Evolutionary conservation across 2,329 filamentous ascomycete genomes (phyloP), one percentile per base, ranked within the genome.

Genomic region (Westerdykella sp.): DNA sequence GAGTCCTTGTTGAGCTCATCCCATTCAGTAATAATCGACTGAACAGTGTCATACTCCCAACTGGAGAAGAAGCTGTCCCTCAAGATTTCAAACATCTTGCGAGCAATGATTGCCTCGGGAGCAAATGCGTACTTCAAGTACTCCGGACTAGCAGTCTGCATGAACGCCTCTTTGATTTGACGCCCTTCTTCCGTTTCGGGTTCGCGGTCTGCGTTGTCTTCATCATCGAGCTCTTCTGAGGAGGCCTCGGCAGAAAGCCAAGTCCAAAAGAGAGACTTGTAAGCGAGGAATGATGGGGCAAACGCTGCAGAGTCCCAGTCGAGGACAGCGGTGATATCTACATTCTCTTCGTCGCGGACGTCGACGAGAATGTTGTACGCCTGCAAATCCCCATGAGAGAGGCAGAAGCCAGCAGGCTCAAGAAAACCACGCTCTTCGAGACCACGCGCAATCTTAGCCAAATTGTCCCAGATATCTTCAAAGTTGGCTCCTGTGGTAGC

Each of bases 261-360:
- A 0, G 68, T 34, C 59, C 58, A 68, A 7, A 51, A 44, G 0
- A 65, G 65, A 0, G 64, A 56, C 7, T 45, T 34, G 34, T 62
- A 66, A 1, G 53, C 51, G 43, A 67, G 49, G 41, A 67, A 66
- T 7, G 47, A 45, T 0, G 65, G 64, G 0, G 50, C 63, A 23
- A 69, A 50, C 0, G 55, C 25, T 4, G 65, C 63, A 15, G 43
- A 46, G 30, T 68, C 65, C 63, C 64, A 67, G 43, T 67, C 63
- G 1, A 67, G 48, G 14, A 68, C 53, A 10, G 36, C 59, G 2
- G 56, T 56, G 10, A 62, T 43, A 6, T 42, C 12, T 6, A 48
- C 35, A 11, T 39, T n/a, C 16, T 35, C 37, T 11, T 42, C 12
- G 14, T 41, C 42, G 5, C 35, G 22, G 11, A 49, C 34, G n/a